Conservation (phyloP, 345 rosid genomes). For the Euclidium syriacum region DNA sequence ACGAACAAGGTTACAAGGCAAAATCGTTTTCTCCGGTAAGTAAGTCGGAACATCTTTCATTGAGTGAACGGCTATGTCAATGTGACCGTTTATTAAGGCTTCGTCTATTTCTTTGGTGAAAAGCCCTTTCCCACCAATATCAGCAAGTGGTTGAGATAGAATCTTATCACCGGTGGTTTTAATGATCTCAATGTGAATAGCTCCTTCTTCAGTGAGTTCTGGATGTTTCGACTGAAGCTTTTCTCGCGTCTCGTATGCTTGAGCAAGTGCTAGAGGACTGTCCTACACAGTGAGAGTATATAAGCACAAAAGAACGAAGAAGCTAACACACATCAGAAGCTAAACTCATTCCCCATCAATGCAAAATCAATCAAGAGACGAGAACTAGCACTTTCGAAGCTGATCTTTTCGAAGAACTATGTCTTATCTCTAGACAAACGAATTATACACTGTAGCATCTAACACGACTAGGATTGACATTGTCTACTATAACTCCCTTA, state of each 20-base stretch:
- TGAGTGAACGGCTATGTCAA: conserved; percentile 96
- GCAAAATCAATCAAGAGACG: too few relatives aligned
- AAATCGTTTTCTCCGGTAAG: conserved; percentile 71
- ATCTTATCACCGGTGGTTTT: conserved; percentile 98
- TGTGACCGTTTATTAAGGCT: conserved; percentile 74
- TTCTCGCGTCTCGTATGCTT: conserved; percentile 86
- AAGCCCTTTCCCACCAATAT: conserved; percentile 96
- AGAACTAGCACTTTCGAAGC: too few relatives aligned
- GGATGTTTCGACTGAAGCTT: conserved; percentile 72
- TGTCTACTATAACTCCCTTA: not conserved
- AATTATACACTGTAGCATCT: not conserved
- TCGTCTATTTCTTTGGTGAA: conserved; percentile 97
- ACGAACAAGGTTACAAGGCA: conserved; percentile 85
- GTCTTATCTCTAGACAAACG: not conserved
- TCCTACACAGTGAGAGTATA: conserved; percentile 35
- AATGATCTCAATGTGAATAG: conserved; percentile 78
- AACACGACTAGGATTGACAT: not conserved
- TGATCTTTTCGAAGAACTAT: too few relatives aligned
- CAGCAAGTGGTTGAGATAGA: conserved; percentile 87
- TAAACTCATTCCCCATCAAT: conserved; percentile 2
- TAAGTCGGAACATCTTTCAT: conserved; percentile 99
- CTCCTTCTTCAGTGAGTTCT: conserved; percentile 84
- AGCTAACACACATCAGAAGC: not conserved
- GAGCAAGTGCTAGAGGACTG: conserved; percentile 98
- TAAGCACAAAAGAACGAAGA: conserved; percentile 26